Percentiles rank a stretch among this genome's conserved stretches.
Conservation (phyloP, 805 yeast genomes). For the Saccharomycopsis oosterbeekiorum region DNA sequence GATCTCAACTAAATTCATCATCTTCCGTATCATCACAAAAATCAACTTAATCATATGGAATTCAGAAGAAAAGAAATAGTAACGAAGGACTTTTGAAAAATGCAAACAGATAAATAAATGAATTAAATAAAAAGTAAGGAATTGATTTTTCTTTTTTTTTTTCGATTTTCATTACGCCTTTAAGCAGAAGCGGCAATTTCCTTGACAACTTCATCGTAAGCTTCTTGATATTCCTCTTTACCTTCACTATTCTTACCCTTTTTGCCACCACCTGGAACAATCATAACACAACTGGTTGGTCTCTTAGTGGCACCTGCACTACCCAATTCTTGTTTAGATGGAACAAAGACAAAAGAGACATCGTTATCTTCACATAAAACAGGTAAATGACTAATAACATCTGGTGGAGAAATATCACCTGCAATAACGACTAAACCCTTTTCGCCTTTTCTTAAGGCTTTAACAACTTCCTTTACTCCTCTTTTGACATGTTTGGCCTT, state of each 20-base stretch:
- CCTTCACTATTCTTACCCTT: slow-evolving; percentile 61
- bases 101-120: not conserved
- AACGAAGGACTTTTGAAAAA: too few relatives aligned
- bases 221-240: slow-evolving; percentile 82
- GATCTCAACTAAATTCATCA: too few relatives aligned
- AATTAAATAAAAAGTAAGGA: not conserved
- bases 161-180: not conserved
- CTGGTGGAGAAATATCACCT: slow-evolving; percentile 96
- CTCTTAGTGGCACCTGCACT: slow-evolving; percentile 99
- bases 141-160: not conserved
- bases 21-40: too few relatives aligned
- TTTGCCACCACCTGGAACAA: slow-evolving; percentile 91
- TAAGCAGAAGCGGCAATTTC: slow-evolving; percentile 13
- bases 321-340: slow-evolving; percentile 96
- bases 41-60: too few relatives aligned
- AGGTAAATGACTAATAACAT: slow-evolving; percentile 94
- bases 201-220: slow-evolving; percentile 51
- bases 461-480: slow-evolving; percentile 98
- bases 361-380: slow-evolving; percentile 90
- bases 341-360: slow-evolving; percentile 88
- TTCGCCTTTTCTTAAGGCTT: slow-evolving; percentile 95
- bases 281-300: slow-evolving; percentile 96
- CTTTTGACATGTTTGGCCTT: slow-evolving; percentile 97
- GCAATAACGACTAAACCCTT: slow-evolving; percentile 95
- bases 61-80: too few relatives aligned